Base-by-base conservation (phyloP, 192 early-diverging fungal species). In the Backusella liffmaniae region DNA sequence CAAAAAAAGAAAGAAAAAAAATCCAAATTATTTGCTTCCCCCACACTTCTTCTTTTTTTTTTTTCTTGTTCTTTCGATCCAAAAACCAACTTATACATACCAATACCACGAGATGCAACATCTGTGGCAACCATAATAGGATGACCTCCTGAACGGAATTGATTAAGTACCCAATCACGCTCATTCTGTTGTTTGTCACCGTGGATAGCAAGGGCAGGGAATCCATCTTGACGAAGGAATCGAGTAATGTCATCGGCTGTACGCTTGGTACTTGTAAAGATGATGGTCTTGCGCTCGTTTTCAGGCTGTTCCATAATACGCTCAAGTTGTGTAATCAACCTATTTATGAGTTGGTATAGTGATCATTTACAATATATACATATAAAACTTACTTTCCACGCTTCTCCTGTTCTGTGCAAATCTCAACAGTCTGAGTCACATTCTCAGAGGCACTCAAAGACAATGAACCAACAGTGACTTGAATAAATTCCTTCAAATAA, bases 121-220 rank as follows among this genome's bases (percentile, higher is more conserved):
- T 98, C 98, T n/a, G 98, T 99, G 8, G 98, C 98, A 80, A 99
- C 95, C 89, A 99, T 92, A 72, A 99, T 93, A 21, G 96, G 96
- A 42, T 87, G 90, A 56, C 86, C 87, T 73, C 96, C 96, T 41
- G 85, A 77, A 81, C 96, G 94, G 90, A 99, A 99, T 83, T 97
- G 92, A 65, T 86, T 85, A 77, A 99, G 89, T 6, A 96, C 97
- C 95, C 95, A 96, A 84, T 98, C 97, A 82, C 98, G 96, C 80
- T 98, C 96, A 42, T 87, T 90, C 86, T 99, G 98, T 39, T 90
- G 91, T 84, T 98, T 98, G 86, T 98, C 97, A 72, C 97, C 97
- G 78, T 99, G 97, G 84, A 99, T 97, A 51, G 95, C 96, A 66
- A 97, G 82, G 0, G 96, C 96, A 16, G 93, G 90, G 86, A 92